Evolutionary conservation across 2,329 filamentous ascomycete species (phyloP).

Genomic region (Colletotrichum sp.): DNA sequence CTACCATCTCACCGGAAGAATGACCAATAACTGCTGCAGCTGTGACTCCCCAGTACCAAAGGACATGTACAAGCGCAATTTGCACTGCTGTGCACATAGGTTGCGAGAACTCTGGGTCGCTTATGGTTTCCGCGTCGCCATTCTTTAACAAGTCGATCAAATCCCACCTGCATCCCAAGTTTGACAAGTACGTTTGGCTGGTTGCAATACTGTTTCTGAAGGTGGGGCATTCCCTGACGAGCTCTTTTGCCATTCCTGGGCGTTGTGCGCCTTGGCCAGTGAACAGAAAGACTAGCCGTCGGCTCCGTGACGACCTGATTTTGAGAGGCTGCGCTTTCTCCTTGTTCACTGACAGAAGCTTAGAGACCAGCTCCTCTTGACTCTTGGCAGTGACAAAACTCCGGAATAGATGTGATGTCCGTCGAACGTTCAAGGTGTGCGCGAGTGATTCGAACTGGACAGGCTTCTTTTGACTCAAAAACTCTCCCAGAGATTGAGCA

Average conservation of each 20-base stretch:
- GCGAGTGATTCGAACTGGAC: neutral
- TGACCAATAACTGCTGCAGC: conserved; percentile 48
- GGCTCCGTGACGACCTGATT: neutral
- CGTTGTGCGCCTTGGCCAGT: conserved; percentile 38
- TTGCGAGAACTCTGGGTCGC: conserved; percentile 31
- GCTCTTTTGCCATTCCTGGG: conserved; percentile 33
- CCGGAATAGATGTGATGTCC: neutral
- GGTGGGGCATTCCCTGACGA: conserved; percentile 27
- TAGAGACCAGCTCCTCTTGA: neutral
- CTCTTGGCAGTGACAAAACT: conserved; percentile 20
- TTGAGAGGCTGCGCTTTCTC: neutral
- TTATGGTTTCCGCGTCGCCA: neutral
- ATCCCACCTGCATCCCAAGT: neutral
- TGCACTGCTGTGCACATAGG: conserved; percentile 35
- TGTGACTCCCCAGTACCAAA: conserved; percentile 32
- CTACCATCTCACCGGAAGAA: conserved; percentile 51
- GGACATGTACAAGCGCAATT: conserved; percentile 30
- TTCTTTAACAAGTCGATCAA: neutral
- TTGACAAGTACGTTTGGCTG: neutral
- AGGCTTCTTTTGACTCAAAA: neutral
- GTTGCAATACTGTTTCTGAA: conserved; percentile 24
- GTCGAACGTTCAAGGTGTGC: neutral
- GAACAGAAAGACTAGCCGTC: conserved; percentile 29
- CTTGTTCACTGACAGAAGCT: conserved; percentile 1
- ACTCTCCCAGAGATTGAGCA: neutral